A percentile compares a stretch with the other conserved stretches of the same genome.
These are phyloP conservation scores for Brettanomyces custersianus DNA, from an alignment of 805 yeast genomes.

Conservation along the genomic window DNA sequence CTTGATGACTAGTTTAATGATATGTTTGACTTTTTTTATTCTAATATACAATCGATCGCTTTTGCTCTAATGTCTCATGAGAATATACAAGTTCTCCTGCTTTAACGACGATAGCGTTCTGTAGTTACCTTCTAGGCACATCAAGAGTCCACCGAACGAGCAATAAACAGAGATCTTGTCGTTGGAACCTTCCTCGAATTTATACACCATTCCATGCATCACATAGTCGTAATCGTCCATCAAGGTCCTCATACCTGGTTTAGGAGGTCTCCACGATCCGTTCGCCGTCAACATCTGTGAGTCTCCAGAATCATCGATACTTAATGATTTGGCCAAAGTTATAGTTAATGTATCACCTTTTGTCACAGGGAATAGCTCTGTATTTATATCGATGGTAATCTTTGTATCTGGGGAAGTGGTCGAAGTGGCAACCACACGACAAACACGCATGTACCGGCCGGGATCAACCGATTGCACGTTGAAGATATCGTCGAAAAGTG, in stretches of 20 bases:
- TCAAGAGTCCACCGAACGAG: slow-evolving; percentile 89
- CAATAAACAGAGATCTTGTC: slow-evolving; percentile 80
- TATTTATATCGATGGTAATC: slow-evolving; percentile 81
- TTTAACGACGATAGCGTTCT: slow-evolving; percentile 80
- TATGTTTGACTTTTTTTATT: too few species aligned
- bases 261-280: slow-evolving; percentile 79
- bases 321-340: slow-evolving; percentile 72
- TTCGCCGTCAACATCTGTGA: slow-evolving; percentile 21
- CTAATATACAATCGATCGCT: neutral
- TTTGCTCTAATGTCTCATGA: slow-evolving; percentile 52
- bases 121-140: slow-evolving; percentile 93
- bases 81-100: slow-evolving; percentile 87
- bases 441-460: slow-evolving; percentile 86
- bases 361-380: slow-evolving; percentile 82
- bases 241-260: slow-evolving; percentile 70
- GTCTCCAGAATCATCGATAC: slow-evolving; percentile 39
- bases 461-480: slow-evolving; percentile 74
- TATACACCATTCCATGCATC: slow-evolving; percentile 96
- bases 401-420: slow-evolving; percentile 73
- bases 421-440: slow-evolving; percentile 82
- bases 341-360: slow-evolving; percentile 73
- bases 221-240: slow-evolving; percentile 98
- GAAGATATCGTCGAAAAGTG: slow-evolving; percentile 90
- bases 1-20: too few species aligned
- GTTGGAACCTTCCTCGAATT: slow-evolving; percentile 75